Base-by-base conservation (phyloP, 2,329 filamentous ascomycete genomes). In the Botrytis cinerea region DNA sequence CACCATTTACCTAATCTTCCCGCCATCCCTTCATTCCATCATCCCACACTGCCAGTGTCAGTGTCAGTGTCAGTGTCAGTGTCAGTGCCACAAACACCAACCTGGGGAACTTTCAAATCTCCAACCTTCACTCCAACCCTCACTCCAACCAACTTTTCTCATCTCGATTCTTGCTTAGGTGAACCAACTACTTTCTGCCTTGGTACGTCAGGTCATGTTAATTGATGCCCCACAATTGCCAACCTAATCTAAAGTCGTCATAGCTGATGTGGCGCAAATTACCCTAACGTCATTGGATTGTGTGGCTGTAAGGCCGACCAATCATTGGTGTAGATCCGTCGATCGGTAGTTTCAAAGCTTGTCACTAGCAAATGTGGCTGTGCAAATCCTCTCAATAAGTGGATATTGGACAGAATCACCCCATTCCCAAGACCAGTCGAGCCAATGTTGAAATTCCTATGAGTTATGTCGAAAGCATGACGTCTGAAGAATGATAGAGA, bases 201-300 rank as follows among this genome's bases (percentile, higher is more conserved):
- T 54, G 25, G 25, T n/a, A n/a, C 25, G 25, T n/a, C 9, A 0
- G 48, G 12, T 54, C 25, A 25, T 54, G 16, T 25, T 12, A 16
- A 5, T 12, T 4, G 25, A 38, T 32, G 59, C 54, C 67, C 43
- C n/a, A 22, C 28, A 32, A 40, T n/a, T 54, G 25, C 60, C 32
- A 40, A 48, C 32, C 45, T 43, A 64, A 66, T 72, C 46, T n/a
- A 40, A 48, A 64, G 60, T 72, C 70, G 70, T 72, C 70, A 72
- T 72, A 64, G 18, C 20, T 64, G n/a, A 4, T 57, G 57, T 62
- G 45, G 60, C 46, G 38, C 46, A 28, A 51, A 20, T 45, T 28
- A 14, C 20, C 48, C 45, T 57, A 43, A 66, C 60, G 70, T 45
- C 60, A 72, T 72, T 38, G 4, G 28, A 18, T 18, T 1, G 6